phyloP scores from a whole-genome alignment of 2,329 filamentous ascomycete genomes.

The Ceratocystis destructans region DNA sequence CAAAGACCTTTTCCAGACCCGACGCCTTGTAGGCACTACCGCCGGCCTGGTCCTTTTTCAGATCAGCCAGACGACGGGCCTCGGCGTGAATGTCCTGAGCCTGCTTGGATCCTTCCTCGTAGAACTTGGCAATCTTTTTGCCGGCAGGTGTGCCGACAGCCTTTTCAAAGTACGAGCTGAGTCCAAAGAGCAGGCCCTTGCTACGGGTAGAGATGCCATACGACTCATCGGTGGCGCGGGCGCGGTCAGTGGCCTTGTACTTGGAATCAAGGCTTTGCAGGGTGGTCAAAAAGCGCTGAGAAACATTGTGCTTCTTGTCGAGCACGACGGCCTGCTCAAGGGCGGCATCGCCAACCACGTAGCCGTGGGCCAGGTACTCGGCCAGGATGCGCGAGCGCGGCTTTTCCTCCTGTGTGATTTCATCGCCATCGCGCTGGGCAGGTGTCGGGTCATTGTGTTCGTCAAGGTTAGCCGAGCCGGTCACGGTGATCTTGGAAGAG shows the following conservation, averaged over 20 bases:
- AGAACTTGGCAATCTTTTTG: conserved; percentile 77
- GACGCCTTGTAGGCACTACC: conserved; percentile 46
- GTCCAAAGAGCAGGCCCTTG: conserved; percentile 45
- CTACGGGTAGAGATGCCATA: conserved; percentile 71
- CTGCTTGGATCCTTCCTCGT: conserved; percentile 71
- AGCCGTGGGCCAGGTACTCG: conserved; percentile 93
- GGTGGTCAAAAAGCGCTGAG: conserved; percentile 61
- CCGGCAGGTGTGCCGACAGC: conserved; percentile 76
- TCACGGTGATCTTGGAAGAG: conserved; percentile 64
- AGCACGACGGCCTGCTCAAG: conserved; percentile 75
- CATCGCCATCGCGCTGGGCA: conserved; percentile 30
- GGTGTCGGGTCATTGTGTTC: conserved; percentile 38
- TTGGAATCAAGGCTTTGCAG: conserved; percentile 68
- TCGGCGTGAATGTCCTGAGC: conserved; percentile 89
- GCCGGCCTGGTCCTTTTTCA: conserved; percentile 59
- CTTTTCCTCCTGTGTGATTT: conserved; percentile 92
- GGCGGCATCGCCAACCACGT: conserved; percentile 60
- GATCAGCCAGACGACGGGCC: conserved; percentile 70
- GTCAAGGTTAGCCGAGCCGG: conserved; percentile 50
- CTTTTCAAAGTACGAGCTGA: conserved; percentile 90
- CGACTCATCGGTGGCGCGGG: conserved; percentile 67
- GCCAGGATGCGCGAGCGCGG: conserved; percentile 84
- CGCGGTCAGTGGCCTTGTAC: conserved; percentile 77
- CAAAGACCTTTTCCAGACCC: conserved; percentile 44
- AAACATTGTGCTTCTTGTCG: conserved; percentile 80